phyloP scores from a whole-genome alignment of 179 eudicot genomes.

The Silene coronaria region DNA sequence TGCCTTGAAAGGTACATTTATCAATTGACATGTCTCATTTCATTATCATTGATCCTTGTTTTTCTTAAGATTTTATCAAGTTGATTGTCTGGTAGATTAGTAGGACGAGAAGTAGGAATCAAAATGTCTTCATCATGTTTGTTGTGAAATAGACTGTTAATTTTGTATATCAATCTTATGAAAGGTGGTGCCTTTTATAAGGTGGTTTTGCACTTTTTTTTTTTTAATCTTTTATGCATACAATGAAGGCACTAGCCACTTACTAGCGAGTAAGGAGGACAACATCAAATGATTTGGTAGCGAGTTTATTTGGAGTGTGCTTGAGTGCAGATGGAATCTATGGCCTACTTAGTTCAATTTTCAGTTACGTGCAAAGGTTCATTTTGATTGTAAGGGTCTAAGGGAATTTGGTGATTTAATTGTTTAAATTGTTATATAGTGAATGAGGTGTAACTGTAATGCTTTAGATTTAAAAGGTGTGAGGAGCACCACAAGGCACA shows the following conservation, averaged over 20 bases:
- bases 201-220: neutral
- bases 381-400: no score
- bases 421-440: no score
- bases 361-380: neutral
- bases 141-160: neutral
- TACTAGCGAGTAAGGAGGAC: neutral
- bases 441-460: no score
- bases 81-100: neutral
- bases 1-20: conserved; percentile 69
- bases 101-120: neutral
- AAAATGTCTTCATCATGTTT: neutral
- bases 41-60: neutral
- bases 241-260: neutral
- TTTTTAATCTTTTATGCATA: neutral
- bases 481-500: no score
- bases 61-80: neutral
- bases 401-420: no score
- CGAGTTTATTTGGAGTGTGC: neutral
- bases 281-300: neutral
- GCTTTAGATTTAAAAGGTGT: no score
- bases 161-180: neutral
- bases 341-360: neutral
- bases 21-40: neutral
- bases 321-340: neutral
- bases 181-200: neutral